These are phyloP conservation scores for Dendrocalamus latiflorus DNA, from an alignment of 202 grass and related monocot species.

Conservation along the genomic window DNA sequence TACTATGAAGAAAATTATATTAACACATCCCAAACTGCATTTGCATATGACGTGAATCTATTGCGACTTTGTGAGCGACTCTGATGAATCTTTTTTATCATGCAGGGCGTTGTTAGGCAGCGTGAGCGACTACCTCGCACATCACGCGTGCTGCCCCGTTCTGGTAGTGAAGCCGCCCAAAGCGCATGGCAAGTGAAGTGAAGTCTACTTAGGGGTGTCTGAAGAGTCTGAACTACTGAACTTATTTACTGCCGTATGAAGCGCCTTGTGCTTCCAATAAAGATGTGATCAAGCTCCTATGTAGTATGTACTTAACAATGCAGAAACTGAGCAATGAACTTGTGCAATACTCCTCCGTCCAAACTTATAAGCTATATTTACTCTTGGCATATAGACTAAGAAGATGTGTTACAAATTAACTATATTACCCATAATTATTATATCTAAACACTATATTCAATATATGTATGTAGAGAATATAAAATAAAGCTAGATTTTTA, in stretches of 20 bases:
- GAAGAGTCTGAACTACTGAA: neutral
- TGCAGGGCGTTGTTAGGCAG: conserved; percentile 78
- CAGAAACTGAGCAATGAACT: neutral
- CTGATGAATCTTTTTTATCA: neutral
- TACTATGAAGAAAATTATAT: too few species aligned
- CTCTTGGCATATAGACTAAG: too few species aligned
- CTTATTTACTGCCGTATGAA: neutral
- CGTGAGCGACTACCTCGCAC: conserved; percentile 72
- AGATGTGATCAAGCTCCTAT: neutral
- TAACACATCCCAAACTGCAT: neutral
- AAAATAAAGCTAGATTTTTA: too few species aligned
- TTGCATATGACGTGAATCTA: neutral
- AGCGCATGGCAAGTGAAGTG: conserved; percentile 36
- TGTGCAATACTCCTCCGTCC: neutral
- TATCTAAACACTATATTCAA: too few species aligned
- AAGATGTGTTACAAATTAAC: too few species aligned
- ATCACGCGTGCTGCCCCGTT: conserved; percentile 60
- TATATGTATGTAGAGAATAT: too few species aligned
- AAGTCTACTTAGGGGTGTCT: neutral
- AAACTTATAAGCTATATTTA: too few species aligned
- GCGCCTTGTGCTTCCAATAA: neutral
- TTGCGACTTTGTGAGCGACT: neutral
- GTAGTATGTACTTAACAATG: neutral
- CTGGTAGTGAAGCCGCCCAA: conserved; percentile 56
- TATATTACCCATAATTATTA: too few species aligned